A percentile compares a stretch with the other conserved stretches of the same genome.
Conservation (phyloP, 1,284 basidiomycete species). For the Pholiota adiposa region DNA sequence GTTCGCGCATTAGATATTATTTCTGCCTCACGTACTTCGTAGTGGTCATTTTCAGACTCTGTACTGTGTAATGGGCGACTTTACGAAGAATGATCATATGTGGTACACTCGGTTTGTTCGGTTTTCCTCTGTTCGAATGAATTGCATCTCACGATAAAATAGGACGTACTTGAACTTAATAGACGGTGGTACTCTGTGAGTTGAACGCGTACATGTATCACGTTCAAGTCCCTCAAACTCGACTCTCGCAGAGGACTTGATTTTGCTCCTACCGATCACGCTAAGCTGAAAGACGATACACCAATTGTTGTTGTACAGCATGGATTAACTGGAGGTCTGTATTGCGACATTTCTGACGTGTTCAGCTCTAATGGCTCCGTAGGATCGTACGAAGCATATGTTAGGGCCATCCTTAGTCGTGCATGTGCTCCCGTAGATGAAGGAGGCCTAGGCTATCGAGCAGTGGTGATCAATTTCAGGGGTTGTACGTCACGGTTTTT, state of each 20-base stretch:
- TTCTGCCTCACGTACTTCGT: slow-evolving; percentile 11
- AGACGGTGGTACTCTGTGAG: slow-evolving; percentile 54
- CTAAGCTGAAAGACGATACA: slow-evolving; percentile 58
- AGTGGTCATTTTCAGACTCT: slow-evolving; percentile 78
- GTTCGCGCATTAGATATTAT: neutral
- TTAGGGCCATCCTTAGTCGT: slow-evolving; percentile 77
- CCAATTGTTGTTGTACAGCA: slow-evolving; percentile 88
- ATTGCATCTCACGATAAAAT: slow-evolving; percentile 4
- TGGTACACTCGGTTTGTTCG: slow-evolving; percentile 67
- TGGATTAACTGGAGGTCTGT: slow-evolving; percentile 82
- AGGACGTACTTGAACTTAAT: slow-evolving; percentile 44
- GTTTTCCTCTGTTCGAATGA: neutral
- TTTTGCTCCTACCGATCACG: slow-evolving; percentile 64
- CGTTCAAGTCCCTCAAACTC: neutral
- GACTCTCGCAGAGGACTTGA: slow-evolving; percentile 65
- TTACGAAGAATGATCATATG: slow-evolving; percentile 73
- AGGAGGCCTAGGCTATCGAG: slow-evolving; percentile 87
- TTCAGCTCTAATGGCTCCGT: neutral
- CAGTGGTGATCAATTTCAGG: slow-evolving; percentile 87
- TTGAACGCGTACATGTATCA: neutral
- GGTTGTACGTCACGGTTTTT: slow-evolving; percentile 68
- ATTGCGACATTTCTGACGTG: neutral
- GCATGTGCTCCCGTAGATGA: slow-evolving; percentile 69
- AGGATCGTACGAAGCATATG: slow-evolving; percentile 91
- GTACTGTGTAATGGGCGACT: slow-evolving; percentile 74